phyloP scores from a whole-genome alignment of 2,329 filamentous ascomycete genomes.

The Saccharata proteae region DNA sequence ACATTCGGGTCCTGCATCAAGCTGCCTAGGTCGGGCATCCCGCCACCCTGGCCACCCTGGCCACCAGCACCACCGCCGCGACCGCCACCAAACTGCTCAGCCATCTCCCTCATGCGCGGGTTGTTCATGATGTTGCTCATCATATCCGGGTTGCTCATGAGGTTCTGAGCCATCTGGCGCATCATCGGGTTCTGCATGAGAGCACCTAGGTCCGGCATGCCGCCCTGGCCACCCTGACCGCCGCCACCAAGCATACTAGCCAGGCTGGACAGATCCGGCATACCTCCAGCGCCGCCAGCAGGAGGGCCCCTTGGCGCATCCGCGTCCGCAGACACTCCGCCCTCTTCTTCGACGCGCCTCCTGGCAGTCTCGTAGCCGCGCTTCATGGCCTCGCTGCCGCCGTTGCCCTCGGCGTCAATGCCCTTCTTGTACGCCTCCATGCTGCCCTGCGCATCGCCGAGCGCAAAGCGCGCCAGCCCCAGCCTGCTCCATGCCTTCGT shows the following conservation, averaged over 20 bases:
- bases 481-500: conserved; percentile 95
- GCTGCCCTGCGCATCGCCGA: conserved; percentile 78
- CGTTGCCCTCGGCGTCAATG: conserved; percentile 87
- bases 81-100: conserved; percentile 56
- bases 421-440: conserved; percentile 93
- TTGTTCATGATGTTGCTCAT: conserved; percentile 92
- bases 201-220: conserved; percentile 75
- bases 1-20: conserved; percentile 90
- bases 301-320: conserved; percentile 17
- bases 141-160: conserved; percentile 94
- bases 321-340: conserved; percentile 19
- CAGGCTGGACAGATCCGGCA: conserved; percentile 28
- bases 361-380: conserved; percentile 92
- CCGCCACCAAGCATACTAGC: conserved; percentile 41
- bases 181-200: conserved; percentile 99
- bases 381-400: conserved; percentile 94
- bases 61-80: conserved; percentile 24
- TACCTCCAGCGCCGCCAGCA: conserved; percentile 26
- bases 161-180: conserved; percentile 86
- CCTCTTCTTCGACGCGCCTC: conserved; percentile 72
- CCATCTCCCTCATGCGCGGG: conserved; percentile 78
- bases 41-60: conserved; percentile 28
- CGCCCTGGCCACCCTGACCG: conserved; percentile 52
- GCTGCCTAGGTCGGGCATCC: conserved; percentile 75
- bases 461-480: conserved; percentile 79